These are phyloP conservation scores for Rhamnella rubrinervis DNA, from an alignment of 331 rosid genomes.

Conservation along the genomic window DNA sequence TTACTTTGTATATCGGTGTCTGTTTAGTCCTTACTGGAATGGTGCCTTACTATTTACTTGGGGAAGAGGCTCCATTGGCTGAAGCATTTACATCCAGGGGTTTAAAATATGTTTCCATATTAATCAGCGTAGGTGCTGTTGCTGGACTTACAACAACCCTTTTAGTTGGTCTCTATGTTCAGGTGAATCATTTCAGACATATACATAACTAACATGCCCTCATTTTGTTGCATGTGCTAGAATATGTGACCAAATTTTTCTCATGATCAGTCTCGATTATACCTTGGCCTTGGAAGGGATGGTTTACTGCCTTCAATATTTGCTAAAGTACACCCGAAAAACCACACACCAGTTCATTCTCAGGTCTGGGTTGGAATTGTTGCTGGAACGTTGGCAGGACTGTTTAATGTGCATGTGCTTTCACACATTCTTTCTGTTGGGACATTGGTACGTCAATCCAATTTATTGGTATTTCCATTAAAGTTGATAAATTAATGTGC, in stretches of 20 bases:
- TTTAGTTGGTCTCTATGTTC: conserved; percentile 94
- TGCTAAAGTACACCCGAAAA: conserved; percentile 64
- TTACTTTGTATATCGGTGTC: conserved; percentile 80
- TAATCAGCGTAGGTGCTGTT: conserved; percentile 90
- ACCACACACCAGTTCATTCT: conserved; percentile 85
- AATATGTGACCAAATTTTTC: conserved; percentile 30
- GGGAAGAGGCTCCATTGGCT: conserved; percentile 97
- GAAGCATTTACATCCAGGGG: conserved; percentile 93
- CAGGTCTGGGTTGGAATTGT: conserved; percentile 92
- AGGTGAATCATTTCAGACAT: conserved; percentile 54
- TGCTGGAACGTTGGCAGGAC: conserved; percentile 77
- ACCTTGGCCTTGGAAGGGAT: conserved; percentile 98
- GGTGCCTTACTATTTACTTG: conserved; percentile 81
- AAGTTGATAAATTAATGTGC: conserved; percentile 7
- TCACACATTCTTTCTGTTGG: conserved; percentile 97
- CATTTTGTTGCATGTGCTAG: conserved; percentile 26
- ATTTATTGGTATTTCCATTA: conserved; percentile 16
- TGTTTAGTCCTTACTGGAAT: conserved; percentile 95
- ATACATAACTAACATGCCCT: conserved; percentile 25
- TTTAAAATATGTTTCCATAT: conserved; percentile 67
- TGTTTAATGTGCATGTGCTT: conserved; percentile 73
- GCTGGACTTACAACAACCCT: conserved; percentile 99
- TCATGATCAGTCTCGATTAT: conserved; percentile 83
- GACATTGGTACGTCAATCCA: conserved; percentile 67
- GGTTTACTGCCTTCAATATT: conserved; percentile 85